Evolutionary conservation across 306 rosid species (phyloP), one percentile per base, ranked within the genome.

Genomic region (Quercus glauca): DNA sequence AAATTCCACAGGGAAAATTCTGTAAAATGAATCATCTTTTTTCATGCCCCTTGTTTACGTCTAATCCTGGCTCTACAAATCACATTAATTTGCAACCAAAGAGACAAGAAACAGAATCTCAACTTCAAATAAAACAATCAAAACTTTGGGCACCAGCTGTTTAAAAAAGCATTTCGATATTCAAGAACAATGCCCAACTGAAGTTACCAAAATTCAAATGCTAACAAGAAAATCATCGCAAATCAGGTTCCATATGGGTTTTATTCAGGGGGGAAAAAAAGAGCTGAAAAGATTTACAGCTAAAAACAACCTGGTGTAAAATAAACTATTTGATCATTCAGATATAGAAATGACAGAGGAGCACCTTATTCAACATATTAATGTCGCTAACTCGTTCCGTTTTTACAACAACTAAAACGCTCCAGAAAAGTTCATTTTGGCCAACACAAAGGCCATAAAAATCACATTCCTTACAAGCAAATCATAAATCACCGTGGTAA

Each of bases 21-120:
- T 53, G 58, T 57, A 26, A 28, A 69, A 80, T 67, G 72, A 88
- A 79, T 76, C 73, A 49, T 61, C 81, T 76, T 79, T 60, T 81
- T 51, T 78, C 51, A 45, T 15, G 74, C 29, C 75, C 59, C 75
- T 69, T 80, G 49, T 35, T 55, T 53, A 68, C n/a, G 14, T 37
- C 56, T 33, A 83, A 77, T 78, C 93, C 98, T 91, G 96, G 77
- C 83, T 78, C 86, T 79, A 74, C 51, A 75, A 68, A 80, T 31
- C 51, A 21, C 31, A 80, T 83, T 69, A 78, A 63, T 77, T 33
- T 72, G 65, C 21, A 43, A 43, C 78, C 64, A 53, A n/a, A 52
- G n/a, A 82, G 21, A 79, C 37, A 13, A 56, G 77, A 18, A 71
- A 51, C 9, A 55, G 15, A 23, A 74, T 21, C 53, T 33, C 37